Evolutionary conservation across 2,329 filamentous ascomycete genomes (phyloP), one percentile per base, ranked within the genome.

Genomic region (Paraphaeosphaeria sporulosa): DNA sequence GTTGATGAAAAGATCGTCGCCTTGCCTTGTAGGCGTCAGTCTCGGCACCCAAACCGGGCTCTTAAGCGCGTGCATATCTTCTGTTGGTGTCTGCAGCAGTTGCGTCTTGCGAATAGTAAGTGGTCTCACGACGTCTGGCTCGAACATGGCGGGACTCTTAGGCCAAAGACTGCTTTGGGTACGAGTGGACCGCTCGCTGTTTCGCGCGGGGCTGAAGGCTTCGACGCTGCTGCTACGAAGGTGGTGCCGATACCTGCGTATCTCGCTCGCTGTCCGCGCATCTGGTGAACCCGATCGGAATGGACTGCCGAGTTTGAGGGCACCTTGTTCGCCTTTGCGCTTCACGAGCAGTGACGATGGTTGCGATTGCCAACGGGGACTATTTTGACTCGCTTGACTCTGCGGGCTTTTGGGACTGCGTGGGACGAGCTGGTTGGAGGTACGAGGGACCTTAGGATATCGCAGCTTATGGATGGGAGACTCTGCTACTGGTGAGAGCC

Each of bases 11-110:
- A 92, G 70, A 71, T 91, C 88, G 27, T 89, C 86, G 0, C 90
- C 89, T 51, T 87, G 82, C 61, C 88, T 80, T 58, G 87, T 88
- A 2, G 90, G 90, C 48, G 89, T 92, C 67, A 92, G 70, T 65
- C 83, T 85, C 3, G 89, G 89, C 65, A 87, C 81, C 87, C 88
- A 89, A 1, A 83, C 82, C 0, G 87, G 87, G 57, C 76, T 78
- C 55, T 71, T 75, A 38, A 78, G 55, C 13, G 65, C 66, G 3
- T 69, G 60, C 59, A 64, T 61, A 23, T 68, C 68, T 6, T 62
- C 64, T 19, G 55, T 32, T 15, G 62, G 55, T 6, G 43, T 43
- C 21, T 58, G 60, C 12, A 63, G 58, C n/a, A 44, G 32, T 36
- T 58, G 46, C 36, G 44, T 63, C 21, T 64, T 54, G 7, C 67